Evolutionary conservation across 108 stramenopile genomes (phyloP), one percentile per base, ranked within the genome.

Genomic region (Cylindrotheca fusiformis): DNA sequence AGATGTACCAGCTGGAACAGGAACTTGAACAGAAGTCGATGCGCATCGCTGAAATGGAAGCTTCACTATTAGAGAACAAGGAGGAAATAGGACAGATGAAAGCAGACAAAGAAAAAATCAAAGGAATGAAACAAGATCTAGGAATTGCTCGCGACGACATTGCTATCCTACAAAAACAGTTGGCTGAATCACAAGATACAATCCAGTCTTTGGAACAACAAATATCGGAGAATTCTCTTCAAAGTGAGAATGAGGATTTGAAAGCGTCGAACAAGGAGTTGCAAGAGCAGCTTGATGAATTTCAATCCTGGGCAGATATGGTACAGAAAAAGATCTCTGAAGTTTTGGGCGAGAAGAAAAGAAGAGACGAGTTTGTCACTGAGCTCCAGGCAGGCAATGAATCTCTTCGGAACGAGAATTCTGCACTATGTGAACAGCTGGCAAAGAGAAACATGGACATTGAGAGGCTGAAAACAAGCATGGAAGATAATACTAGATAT

Each of bases 221-320:
- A 25, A 4, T 61, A 29, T 54, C 55, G 8, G 48, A 28, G 54
- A 52, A 49, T 49, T 36, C 8, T 2, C 46, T 55, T 46, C 21
- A 8, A 36, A 29, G 54, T 32, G 72, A 74, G 23, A 48, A 58
- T 26, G 69, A 74, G 12, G 26, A 23, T 2, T 36, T 64, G 1
- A 12, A 24, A 14, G 22, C 6, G 6, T 31, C 57, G n/a, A 65
- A 68, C 19, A 60, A 67, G n/a, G 73, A 74, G 44, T 32, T 81
- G 18, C 63, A 79, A 41, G 59, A 33, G 22, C 80, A 67, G 33
- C 29, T 84, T 31, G 48, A 50, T 47, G 78, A 83, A 70, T 82
- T 87, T 36, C 67, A 79, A 41, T 58, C 69, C 23, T 87, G 85
- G 85, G 56, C 78, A 23, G 80, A 81, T 17, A 60, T 72, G 44